Evolutionary conservation across 2,329 filamentous ascomycete genomes (phyloP), one percentile per base, ranked within the genome.

Genomic region (Calonectria naviculata): DNA sequence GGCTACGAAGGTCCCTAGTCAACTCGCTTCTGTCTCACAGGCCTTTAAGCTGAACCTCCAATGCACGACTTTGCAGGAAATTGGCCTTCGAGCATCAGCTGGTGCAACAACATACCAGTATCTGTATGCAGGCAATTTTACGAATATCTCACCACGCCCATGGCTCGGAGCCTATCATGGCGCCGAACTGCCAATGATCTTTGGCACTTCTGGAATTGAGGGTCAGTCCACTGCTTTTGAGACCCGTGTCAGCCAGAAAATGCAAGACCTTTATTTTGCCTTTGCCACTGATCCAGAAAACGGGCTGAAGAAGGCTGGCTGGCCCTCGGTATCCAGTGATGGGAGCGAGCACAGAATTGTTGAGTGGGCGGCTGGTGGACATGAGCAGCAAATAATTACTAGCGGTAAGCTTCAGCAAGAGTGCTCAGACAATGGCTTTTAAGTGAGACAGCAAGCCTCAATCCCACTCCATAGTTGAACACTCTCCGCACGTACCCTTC

Each of bases 151-250:
- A 19, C 74, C 74, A 28, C 28, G 75, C 0, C 70, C 70, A 0
- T 75, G 74, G 74, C 15, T 75, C 3, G 74, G 74, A 0, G 74
- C 74, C 1, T 76, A 75, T 3, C 74, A 75, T 19, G 67, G 68
- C 0, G 72, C 74, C 0, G 74, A 75, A 21, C 9, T 75, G 12
- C 74, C 74, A n/a, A n/a, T 73, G 21, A 26, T 76, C 1, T 75
- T 75, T 29, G 74, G 74, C 5, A 74, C 74, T 1, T 54, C 70
- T 5, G 44, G 4, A 0, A 36, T 12, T 6, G 67, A 74, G 7
- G 72, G 70, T 2, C 61, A 36, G 5, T 68, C 74, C 13, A 73
- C 62, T 2, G 12, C 26, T 5, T 73, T 76, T n/a, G 72, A 75
- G 41, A 58, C 19, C 1, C 38, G 21, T 1, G 44, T 76, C 1